Evolutionary conservation across 495 filamentous ascomycete species (phyloP).

Genomic region (Baudoinia panamericana): DNA sequence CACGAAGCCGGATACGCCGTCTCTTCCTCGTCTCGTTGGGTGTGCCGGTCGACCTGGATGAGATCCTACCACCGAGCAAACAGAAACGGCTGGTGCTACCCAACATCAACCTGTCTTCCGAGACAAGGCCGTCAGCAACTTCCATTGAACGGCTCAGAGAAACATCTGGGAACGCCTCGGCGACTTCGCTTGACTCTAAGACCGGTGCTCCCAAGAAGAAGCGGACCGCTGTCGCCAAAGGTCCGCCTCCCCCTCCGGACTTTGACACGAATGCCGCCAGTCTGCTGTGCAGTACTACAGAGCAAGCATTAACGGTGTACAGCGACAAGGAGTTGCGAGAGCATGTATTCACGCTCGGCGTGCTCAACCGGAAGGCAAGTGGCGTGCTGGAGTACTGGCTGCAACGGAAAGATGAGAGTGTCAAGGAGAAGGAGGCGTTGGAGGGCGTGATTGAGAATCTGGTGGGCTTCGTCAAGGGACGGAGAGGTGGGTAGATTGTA

Average conservation of each 20-base stretch:
- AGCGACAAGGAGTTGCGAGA: conserved; percentile 58
- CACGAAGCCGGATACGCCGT: conserved; percentile 86
- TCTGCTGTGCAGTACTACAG: conserved; percentile 69
- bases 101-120: conserved; percentile 47
- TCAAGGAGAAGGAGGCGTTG: conserved; percentile 88
- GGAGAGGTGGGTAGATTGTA: conserved; percentile 26
- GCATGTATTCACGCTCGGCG: conserved; percentile 61
- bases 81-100: conserved; percentile 96
- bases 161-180: conserved; percentile 37
- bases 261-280: conserved; percentile 68
- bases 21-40: conserved; percentile 93
- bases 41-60: conserved; percentile 91
- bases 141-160: conserved; percentile 40
- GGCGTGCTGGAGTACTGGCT: conserved; percentile 83
- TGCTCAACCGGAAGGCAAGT: conserved; percentile 52
- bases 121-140: conserved; percentile 36
- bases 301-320: conserved; percentile 62
- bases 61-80: conserved; percentile 89
- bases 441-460: conserved; percentile 97
- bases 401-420: conserved; percentile 64
- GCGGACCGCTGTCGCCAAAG: conserved; percentile 29
- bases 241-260: conserved; percentile 53
- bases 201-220: conserved; percentile 38
- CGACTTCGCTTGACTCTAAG: conserved; percentile 23
- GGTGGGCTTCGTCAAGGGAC: conserved; percentile 83